Base-by-base conservation (phyloP, 345 rosid species). In the Diplotaxis tenuifolia region DNA sequence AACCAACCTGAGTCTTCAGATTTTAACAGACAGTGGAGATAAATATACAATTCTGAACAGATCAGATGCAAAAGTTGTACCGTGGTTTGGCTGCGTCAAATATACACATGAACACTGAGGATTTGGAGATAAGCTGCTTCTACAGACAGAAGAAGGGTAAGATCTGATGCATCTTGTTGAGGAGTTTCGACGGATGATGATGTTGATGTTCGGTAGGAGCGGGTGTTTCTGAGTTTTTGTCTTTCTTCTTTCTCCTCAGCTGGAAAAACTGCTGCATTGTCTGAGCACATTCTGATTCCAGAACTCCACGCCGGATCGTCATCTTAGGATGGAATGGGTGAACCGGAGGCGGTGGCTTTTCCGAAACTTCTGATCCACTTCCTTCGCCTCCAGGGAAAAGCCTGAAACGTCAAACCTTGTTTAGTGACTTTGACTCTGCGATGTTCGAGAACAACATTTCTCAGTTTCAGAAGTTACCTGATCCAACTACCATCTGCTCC, bases 401-500 rank as follows among this genome's bases (percentile, higher is more conserved):
- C 66, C 99, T 92, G 89, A 82, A 79, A 77, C 12, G 20, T 34
- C n/a, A n/a, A 54, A 31, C 4, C 1, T 31, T 60, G 28, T 58
- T 65, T 36, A 60, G 28, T 21, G 69, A n/a, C 19, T 62, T 23
- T 22, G 67, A 55, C 20, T 22, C 21, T 5, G 20, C 4, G 14
- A 45, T 63, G 54, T 57, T 63, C 61, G 12, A 21, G n/a, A 58
- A 71, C n/a, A 49, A 11, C 21, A 2, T 61, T 52, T 38, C 19
- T 38, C 45, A 40, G 52, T 65, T 77, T 53, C 3, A 10, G 5
- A 65, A 67, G 65, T 59, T 58, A 78, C 97, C 96, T 88, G 57
- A 95, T 84, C 96, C 97, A 92, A 82, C 97, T 92, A 53, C 99
- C 99, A 71, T 95, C 98, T 32, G 97, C 97, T 78, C 99, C 99